Evolutionary conservation across 176 grass and related monocot species (phyloP).

Genomic region (Hordeum marinum): DNA sequence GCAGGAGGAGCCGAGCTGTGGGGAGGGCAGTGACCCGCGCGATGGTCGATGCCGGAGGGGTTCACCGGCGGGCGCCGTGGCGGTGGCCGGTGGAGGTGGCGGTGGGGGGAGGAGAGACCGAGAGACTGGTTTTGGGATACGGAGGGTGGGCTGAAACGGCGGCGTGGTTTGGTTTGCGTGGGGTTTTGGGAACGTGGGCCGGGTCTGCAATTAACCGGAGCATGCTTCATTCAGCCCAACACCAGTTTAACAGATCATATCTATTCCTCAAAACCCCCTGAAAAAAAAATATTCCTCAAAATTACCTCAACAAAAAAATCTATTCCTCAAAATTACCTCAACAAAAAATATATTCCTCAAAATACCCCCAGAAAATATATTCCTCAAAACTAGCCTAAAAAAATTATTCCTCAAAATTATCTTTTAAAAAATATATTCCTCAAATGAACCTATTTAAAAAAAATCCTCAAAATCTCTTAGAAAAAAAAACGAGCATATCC

Average conservation of each 20-base stretch:
- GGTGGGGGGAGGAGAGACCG: not conserved
- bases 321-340: too few relatives aligned
- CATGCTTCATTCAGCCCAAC: not conserved
- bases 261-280: too few relatives aligned
- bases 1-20: constrained; percentile 23
- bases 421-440: too few relatives aligned
- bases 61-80: constrained; percentile 22
- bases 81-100: not conserved
- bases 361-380: too few relatives aligned
- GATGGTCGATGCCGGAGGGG: constrained; percentile 21
- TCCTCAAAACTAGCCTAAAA: too few relatives aligned
- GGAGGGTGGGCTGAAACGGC: not conserved
- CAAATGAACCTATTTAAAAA: too few relatives aligned
- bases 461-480: too few relatives aligned
- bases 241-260: not conserved
- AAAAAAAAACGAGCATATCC: not conserved
- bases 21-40: constrained; percentile 7
- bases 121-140: not conserved
- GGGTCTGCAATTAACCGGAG: not conserved
- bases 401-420: too few relatives aligned
- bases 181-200: not conserved
- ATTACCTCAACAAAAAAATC: too few relatives aligned
- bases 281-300: too few relatives aligned
- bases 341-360: too few relatives aligned
- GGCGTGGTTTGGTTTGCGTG: not conserved